Base-by-base conservation (phyloP, 768 basidiomycete species). In the Nevesoporus exiguus region DNA sequence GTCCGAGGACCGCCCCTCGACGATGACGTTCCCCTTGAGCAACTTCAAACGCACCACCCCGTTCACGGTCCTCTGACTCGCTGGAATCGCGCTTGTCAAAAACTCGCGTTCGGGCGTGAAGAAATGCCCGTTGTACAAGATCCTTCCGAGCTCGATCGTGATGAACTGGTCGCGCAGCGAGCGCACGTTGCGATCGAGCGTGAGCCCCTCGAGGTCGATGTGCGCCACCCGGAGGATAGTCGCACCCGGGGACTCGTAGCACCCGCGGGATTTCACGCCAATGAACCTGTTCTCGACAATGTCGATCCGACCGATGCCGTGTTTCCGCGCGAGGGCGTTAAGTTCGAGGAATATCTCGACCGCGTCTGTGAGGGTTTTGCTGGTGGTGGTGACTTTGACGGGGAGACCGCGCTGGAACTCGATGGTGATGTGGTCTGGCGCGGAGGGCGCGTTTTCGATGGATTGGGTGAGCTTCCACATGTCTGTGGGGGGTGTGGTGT, bases 271-370 rank as follows among this genome's bases (percentile, higher is more conserved):
- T 74, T 98, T 99, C 69, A 99, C 97, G 52, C 97, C 97, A 70
- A 98, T 98, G 78, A 97, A 99, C 50, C 97, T 83, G 79, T 99
- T 99, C 78, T 99, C 96, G 67, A 99, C 97, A 65, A 99, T 98
- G 71, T 99, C 97, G 74, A 98, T 90, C 55, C 97, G 85, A 27
- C 97, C 96, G 59, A 99, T 82, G 61, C 95, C 97, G 73, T 99
- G 96, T 69, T 90, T 92, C 60, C 96, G 81, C 33, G 89, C 97
- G 56, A 98, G 85, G 1, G 88, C 77, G 76, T 99, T 99, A 66
- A 99, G 84, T 5, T 79, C 80, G 60, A 88, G 73, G 85, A 98
- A 98, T 67, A 99, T 87, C 9, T 97, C 94, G 49, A 99, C 97
- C 21, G 85, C 74, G 71, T 98, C 95, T n/a, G 92, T 93, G 76